Conservation (phyloP, 495 filamentous ascomycete genomes). For the Tuber aestivum region DNA sequence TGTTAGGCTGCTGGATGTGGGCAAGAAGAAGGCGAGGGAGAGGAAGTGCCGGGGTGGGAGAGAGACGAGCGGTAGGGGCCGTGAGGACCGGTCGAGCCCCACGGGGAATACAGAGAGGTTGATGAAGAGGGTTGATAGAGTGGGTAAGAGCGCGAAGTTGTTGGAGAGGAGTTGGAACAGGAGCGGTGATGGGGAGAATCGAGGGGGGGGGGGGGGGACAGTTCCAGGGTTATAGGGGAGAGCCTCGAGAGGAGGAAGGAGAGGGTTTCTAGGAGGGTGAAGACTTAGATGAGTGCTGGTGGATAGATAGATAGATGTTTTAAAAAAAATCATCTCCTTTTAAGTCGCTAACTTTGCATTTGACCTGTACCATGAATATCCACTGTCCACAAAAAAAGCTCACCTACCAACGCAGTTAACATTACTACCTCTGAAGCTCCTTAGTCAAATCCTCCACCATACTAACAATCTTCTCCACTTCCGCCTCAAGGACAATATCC, state of each 20-base stretch:
- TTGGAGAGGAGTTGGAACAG: slow-evolving; percentile 79
- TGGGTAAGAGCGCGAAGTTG: slow-evolving; percentile 37
- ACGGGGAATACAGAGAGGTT: slow-evolving; percentile 70
- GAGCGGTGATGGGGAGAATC: slow-evolving; percentile 24
- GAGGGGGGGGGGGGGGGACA: slow-evolving; percentile 14
- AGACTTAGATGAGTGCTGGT: slow-evolving; percentile 15
- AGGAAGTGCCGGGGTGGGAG: slow-evolving; percentile 49
- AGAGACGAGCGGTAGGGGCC: slow-evolving; percentile 60
- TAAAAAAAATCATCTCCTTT: neutral
- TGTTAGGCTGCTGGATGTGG: slow-evolving; percentile 69
- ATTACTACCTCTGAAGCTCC: slow-evolving; percentile 13
- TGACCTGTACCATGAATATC: neutral
- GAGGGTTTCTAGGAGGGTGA: slow-evolving; percentile 36
- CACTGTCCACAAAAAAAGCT: neutral
- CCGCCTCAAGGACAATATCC: slow-evolving; percentile 27
- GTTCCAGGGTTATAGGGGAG: slow-evolving; percentile 21
- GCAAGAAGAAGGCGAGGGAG: slow-evolving; percentile 64
- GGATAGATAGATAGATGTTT: neutral
- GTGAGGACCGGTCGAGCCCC: slow-evolving; percentile 76
- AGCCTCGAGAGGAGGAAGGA: slow-evolving; percentile 36
- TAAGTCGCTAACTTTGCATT: neutral
- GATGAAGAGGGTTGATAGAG: slow-evolving; percentile 56
- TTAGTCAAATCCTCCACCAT: slow-evolving; percentile 19
- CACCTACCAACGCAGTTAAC: neutral
- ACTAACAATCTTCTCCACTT: slow-evolving; percentile 20